phyloP scores from a whole-genome alignment of 2,329 filamentous ascomycete species.

The Pseudogymnoascus sp. region DNA sequence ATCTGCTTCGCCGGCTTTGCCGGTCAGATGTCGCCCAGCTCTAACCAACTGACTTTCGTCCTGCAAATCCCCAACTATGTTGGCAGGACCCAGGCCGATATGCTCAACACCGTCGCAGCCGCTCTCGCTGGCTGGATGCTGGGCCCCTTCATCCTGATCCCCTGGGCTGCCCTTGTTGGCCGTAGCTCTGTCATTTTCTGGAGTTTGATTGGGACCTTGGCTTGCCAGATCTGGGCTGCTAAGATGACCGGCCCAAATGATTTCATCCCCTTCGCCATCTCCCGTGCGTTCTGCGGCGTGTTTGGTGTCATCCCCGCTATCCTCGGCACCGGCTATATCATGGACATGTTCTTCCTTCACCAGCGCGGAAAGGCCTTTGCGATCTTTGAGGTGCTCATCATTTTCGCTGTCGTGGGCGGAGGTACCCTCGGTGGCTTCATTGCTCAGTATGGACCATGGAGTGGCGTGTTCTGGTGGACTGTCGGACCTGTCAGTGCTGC shows the following conservation, averaged over 20 bases:
- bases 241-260: constrained; percentile 32
- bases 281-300: constrained; percentile 36
- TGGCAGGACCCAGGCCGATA: constrained; percentile 21
- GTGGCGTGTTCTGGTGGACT: constrained; percentile 39
- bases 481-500: constrained; percentile 34
- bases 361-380: constrained; percentile 38
- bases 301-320: constrained; percentile 36
- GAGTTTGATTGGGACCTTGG: constrained; percentile 32
- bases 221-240: constrained; percentile 35
- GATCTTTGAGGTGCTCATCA: constrained; percentile 32
- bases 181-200: constrained; percentile 37
- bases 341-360: constrained; percentile 40
- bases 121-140: constrained; percentile 35
- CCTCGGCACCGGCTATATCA: constrained; percentile 36
- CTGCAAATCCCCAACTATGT: constrained; percentile 33
- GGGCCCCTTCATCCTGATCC: constrained; percentile 36
- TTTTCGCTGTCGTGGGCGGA: constrained; percentile 34
- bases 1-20: constrained; percentile 35
- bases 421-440: constrained; percentile 38
- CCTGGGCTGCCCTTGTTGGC: constrained; percentile 33
- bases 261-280: constrained; percentile 35
- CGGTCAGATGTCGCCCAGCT: constrained; percentile 32
- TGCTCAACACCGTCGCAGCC: constrained; percentile 30
- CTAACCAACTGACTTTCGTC: constrained; percentile 32
- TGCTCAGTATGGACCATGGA: constrained; percentile 32